These are phyloP conservation scores for Cyphellophora europaea DNA, from an alignment of 2,329 filamentous ascomycete genomes.

Conservation along the genomic window DNA sequence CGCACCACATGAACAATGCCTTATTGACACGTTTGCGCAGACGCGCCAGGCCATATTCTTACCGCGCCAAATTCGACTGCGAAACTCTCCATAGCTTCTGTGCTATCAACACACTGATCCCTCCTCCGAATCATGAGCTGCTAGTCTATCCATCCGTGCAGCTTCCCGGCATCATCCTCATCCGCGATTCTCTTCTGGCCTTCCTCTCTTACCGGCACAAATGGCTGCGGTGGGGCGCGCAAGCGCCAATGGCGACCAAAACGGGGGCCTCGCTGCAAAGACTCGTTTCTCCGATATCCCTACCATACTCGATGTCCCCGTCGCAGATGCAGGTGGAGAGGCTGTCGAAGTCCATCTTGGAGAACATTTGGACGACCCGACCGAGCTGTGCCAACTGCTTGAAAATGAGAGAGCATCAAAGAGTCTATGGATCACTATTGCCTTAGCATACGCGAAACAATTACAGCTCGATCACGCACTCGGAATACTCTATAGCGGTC, in stretches of 20 bases:
- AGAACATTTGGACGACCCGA: conserved; percentile 84
- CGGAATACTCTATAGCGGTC: conserved; percentile 62
- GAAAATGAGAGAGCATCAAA: conserved; percentile 89
- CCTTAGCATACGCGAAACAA: conserved; percentile 92
- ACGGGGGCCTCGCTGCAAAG: too few species aligned
- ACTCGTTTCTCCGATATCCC: conserved; percentile 53
- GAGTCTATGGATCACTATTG: conserved; percentile 96
- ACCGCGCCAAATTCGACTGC: too few species aligned
- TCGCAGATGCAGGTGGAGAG: conserved; percentile 51
- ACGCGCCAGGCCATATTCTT: too few species aligned
- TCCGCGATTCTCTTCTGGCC: too few species aligned
- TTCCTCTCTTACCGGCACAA: too few species aligned
- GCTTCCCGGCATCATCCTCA: too few species aligned
- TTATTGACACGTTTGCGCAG: too few species aligned
- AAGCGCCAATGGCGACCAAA: conserved; percentile 5
- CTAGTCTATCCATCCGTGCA: too few species aligned
- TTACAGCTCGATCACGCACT: conserved; percentile 79
- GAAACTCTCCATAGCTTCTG: too few species aligned
- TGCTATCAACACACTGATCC: too few species aligned
- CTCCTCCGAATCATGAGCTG: too few species aligned
- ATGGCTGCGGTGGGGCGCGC: neutral
- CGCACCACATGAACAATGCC: too few species aligned
- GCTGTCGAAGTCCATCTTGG: conserved; percentile 90
- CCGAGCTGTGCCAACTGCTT: conserved; percentile 86
- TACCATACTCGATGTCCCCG: conserved; percentile 54